Base-by-base conservation (phyloP, 2,329 filamentous ascomycete species). In the Seiridium unicorne region DNA sequence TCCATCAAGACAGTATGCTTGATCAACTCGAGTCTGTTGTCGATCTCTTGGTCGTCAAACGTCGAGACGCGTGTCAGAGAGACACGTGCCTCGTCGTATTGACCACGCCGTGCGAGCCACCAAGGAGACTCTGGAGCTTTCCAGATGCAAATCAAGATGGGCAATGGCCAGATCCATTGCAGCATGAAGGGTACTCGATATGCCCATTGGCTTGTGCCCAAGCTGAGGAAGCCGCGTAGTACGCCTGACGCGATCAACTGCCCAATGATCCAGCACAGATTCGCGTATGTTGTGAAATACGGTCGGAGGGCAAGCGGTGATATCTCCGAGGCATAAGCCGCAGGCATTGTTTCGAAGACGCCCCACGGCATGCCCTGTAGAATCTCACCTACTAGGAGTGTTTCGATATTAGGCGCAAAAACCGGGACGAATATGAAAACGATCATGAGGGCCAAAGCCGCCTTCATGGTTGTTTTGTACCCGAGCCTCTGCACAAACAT, bases 401-500 rank as follows among this genome's bases (percentile, higher is more conserved):
- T 61, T 10, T 61, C 54, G 4, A 73, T 61, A 32, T 67, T 70
- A 8, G 63, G 57, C 0, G 72, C 73, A 55, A 77, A 77, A 61
- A 77, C 77, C 2, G 68, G 64, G n/a, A 75, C 64, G 51, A 74
- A 76, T 34, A 80, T 75, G 54, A 75, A 76, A 2, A 64, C 63
- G 3, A 69, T 62, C 76, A 72, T 53, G 67, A 62, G 40, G 7
- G 69, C 57, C 51, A 79, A 62, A 0, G 73, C 69, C 0, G 60
- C 69, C 32, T 78, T 68, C 65, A 80, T 72, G 1, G 73, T 76
- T 62, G 70, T 67, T 38, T 71, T 68, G 61, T 75, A 75, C 1
- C 74, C 74, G 36, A 69, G 66, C 2, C 65, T 62, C 40, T 80
- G 74, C 3, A 74, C 70, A 18, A 77, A 57, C 55, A 70, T 69